Base-by-base conservation (phyloP, 2,329 filamentous ascomycete genomes). In the Albophoma yamanashiensis region DNA sequence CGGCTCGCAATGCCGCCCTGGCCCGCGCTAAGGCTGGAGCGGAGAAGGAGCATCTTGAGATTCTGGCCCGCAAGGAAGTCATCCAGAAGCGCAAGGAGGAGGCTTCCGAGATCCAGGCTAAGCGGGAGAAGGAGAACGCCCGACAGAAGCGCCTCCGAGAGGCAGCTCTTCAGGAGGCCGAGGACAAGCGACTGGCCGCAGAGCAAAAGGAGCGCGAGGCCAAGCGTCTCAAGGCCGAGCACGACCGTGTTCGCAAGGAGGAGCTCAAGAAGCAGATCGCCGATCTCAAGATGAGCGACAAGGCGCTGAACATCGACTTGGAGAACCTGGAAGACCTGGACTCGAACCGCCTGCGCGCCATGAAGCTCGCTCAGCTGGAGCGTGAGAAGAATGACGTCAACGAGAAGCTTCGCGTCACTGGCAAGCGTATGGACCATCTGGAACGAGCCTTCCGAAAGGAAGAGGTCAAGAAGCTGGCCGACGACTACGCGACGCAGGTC, bases 1-100 rank as follows among this genome's bases (percentile, higher is more conserved):
- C 89, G 69, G 89, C 89, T 65, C 92, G 91, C 71, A 83, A 91
- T 67, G 86, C 86, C 62, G 93, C 91, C 45, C 84, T 95, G 58
- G 84, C 86, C 59, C 89, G 92, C 64, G 91, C 94, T 64, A 86
- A 89, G 78, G 89, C 87, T 64, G 94, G 93, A 62, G 89, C 91
- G n/a, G 91, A 94, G 72, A 82, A 95, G 78, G 94, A 99, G 77
- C 92, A 97, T 71, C 82, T 84, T 62, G 91, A 93, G 42, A 91
- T 88, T 52, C 82, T 99, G 56, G 87, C 88, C 61, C 89, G 94
- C 67, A 93, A 95, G 73, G 89, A 92, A 6, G 76, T 96, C 66
- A 99, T 99, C 67, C 89, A 96, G 72, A 95, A 95, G 82, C 93
- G 93, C 78, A 97, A 97, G 81, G 92, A 97, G 72, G 89, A 91